These are phyloP conservation scores for Actinidia arguta DNA, from an alignment of 179 eudicot species.

Conservation along the genomic window DNA sequence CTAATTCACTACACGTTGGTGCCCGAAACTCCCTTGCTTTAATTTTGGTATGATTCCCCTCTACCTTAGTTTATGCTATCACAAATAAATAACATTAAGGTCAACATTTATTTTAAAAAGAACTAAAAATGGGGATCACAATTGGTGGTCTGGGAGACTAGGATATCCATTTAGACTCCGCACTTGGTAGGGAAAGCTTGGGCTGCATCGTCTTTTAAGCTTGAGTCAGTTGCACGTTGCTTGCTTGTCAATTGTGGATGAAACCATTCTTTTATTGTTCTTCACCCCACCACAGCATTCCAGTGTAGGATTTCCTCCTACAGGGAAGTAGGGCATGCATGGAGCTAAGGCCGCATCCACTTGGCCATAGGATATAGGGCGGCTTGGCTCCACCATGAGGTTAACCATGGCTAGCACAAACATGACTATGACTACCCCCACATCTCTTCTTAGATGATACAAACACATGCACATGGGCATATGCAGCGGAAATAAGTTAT, in stretches of 20 bases:
- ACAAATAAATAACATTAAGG: no score
- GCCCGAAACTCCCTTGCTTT: no score
- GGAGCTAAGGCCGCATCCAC: slow-evolving; percentile 12
- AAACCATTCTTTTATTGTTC: neutral
- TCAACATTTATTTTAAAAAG: no score
- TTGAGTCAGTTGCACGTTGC: slow-evolving; percentile 16
- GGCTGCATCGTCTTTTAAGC: slow-evolving; percentile 16
- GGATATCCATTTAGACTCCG: slow-evolving; percentile 11
- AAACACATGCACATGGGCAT: no score
- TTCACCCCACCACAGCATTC: slow-evolving; percentile 13
- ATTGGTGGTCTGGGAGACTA: slow-evolving; percentile 19
- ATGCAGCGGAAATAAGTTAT: no score
- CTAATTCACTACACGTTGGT: no score
- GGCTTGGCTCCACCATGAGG: neutral
- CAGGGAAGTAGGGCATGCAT: slow-evolving; percentile 11
- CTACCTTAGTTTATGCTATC: no score
- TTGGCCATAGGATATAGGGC: neutral
- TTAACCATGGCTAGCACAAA: neutral
- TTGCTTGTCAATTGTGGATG: neutral
- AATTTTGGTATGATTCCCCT: no score
- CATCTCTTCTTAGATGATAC: neutral
- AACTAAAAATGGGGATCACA: no score
- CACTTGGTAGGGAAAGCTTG: slow-evolving; percentile 12
- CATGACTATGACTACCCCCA: neutral
- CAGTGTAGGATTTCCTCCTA: slow-evolving; percentile 2